Conservation (phyloP, 169 alveolate genomes). For the Plasmodium fragile region DNA sequence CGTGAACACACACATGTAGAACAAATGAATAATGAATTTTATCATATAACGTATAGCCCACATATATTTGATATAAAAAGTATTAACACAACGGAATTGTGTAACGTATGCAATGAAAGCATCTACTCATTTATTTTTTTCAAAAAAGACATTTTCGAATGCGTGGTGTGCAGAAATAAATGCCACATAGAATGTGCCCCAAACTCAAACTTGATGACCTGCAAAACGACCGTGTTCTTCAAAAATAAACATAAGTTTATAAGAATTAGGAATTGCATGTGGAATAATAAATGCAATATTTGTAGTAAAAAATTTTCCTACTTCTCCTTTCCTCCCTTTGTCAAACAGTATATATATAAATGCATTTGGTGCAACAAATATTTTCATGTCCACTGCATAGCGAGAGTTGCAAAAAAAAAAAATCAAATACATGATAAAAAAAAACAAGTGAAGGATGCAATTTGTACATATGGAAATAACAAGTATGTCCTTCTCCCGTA, state of each 20-base stretch:
- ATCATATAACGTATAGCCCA: slow-evolving; percentile 40
- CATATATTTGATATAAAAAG: slow-evolving; percentile 49
- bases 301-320: slow-evolving; percentile 47
- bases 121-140: slow-evolving; percentile 63
- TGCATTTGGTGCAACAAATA: slow-evolving; percentile 82
- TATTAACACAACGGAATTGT: slow-evolving; percentile 37
- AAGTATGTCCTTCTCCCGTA: slow-evolving; percentile 39
- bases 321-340: slow-evolving; percentile 24
- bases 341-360: slow-evolving; percentile 40
- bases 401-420: background rate
- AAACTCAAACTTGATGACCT: slow-evolving; percentile 58
- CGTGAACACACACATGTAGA: slow-evolving; percentile 13
- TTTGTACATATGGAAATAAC: slow-evolving; percentile 56
- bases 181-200: slow-evolving; percentile 74
- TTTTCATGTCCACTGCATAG: slow-evolving; percentile 78
- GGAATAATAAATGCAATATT: slow-evolving; percentile 60
- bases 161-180: slow-evolving; percentile 61
- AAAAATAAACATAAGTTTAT: slow-evolving; percentile 69
- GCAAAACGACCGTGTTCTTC: slow-evolving; percentile 53
- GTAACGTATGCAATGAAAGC: slow-evolving; percentile 67
- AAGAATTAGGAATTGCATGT: slow-evolving; percentile 35
- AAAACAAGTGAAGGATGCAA: background rate
- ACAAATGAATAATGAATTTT: slow-evolving; percentile 9
- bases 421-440: background rate
- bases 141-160: slow-evolving; percentile 66